Evolutionary conservation across 176 grass and related monocot species (phyloP).

Genomic region (Triticum turgidum): DNA sequence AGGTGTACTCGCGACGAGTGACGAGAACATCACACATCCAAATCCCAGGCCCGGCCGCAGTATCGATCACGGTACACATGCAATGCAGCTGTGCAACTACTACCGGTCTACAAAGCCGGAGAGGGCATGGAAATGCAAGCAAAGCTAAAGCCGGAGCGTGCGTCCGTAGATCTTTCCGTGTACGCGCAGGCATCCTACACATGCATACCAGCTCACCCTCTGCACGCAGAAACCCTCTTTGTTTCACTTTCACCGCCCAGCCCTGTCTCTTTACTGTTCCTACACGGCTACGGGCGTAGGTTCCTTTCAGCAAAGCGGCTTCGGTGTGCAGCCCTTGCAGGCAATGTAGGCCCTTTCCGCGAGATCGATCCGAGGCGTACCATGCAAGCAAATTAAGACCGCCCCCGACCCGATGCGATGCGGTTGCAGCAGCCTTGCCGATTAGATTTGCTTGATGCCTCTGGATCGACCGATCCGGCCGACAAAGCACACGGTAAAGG

Average conservation of each 20-base stretch:
- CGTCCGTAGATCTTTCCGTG: not conserved
- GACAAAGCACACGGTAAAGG: not conserved
- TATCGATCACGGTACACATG: no score
- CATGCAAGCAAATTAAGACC: conserved; percentile 32
- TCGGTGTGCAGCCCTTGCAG: not conserved
- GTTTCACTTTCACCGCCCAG: not conserved
- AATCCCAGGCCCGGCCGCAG: no score
- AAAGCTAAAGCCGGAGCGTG: no score
- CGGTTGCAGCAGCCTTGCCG: not conserved
- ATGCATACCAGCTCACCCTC: conserved; percentile 18
- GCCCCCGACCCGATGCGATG: not conserved
- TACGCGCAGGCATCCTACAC: not conserved
- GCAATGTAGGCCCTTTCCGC: not conserved
- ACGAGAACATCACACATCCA: no score
- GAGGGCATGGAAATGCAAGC: no score
- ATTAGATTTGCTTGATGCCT: not conserved
- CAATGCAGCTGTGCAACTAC: no score
- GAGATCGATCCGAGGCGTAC: conserved; percentile 44
- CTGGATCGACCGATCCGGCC: not conserved
- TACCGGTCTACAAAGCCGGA: no score
- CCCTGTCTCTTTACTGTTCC: conserved; percentile 32
- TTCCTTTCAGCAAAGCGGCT: conserved; percentile 32
- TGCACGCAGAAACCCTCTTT: conserved; percentile 3
- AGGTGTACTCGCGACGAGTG: no score
- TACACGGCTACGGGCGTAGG: conserved; percentile 1